phyloP scores from a whole-genome alignment of 2,329 filamentous ascomycete genomes.

The Colletotrichum tamarilloi region DNA sequence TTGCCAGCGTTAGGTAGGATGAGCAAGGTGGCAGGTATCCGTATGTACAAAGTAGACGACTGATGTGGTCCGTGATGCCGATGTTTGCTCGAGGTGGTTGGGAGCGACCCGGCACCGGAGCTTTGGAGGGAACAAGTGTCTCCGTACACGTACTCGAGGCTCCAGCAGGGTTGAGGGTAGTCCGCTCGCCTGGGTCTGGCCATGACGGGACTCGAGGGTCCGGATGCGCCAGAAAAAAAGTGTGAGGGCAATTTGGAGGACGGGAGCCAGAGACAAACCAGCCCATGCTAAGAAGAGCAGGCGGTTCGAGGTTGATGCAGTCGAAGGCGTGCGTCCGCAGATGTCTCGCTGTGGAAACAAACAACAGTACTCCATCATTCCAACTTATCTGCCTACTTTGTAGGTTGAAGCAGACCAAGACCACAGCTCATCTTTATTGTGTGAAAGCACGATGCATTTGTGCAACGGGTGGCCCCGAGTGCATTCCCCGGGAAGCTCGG shows the following conservation, averaged over 20 bases:
- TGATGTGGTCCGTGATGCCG: constrained; percentile 24
- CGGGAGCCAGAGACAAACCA: not conserved
- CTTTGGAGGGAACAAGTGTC: not conserved
- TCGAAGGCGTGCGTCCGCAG: not conserved
- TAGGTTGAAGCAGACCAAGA: not conserved
- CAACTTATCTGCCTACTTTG: not conserved
- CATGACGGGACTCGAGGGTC: not conserved
- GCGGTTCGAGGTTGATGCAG: not conserved
- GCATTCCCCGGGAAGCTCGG: constrained; percentile 13
- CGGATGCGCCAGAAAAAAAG: not conserved
- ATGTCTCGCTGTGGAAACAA: not conserved
- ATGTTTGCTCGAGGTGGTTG: constrained; percentile 29
- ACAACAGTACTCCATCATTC: not conserved
- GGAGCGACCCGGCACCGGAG: constrained; percentile 19
- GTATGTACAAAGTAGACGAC: not conserved
- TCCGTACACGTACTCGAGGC: constrained; percentile 6
- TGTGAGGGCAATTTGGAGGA: not conserved
- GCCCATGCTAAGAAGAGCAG: not conserved
- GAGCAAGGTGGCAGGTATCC: constrained; percentile 21
- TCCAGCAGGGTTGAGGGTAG: constrained; percentile 4
- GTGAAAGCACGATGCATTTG: not conserved
- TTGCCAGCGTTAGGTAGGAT: not conserved
- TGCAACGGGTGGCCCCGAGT: constrained; percentile 1
- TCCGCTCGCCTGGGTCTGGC: constrained; percentile 1
- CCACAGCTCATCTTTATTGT: not conserved